Evolutionary conservation across 768 basidiomycete genomes (phyloP).

Genomic region (Hypholoma sublateritium): DNA sequence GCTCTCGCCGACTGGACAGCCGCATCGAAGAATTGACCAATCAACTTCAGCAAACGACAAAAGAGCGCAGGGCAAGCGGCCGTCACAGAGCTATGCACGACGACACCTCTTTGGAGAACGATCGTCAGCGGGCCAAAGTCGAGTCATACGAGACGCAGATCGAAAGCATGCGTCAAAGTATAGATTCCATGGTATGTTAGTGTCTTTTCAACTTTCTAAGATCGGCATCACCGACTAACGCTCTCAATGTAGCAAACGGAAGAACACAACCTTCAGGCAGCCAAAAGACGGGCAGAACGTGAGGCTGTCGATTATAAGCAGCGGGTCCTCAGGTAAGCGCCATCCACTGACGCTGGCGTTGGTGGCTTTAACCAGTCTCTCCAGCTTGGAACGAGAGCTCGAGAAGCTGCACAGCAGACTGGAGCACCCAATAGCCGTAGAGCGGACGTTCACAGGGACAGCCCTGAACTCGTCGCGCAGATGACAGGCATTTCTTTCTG

Average conservation of each 20-base stretch:
- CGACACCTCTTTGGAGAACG: conserved; percentile 54
- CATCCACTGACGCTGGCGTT: not conserved
- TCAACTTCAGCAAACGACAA: conserved; percentile 53
- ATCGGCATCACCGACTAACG: conserved; percentile 8
- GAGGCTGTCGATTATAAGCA: conserved; percentile 77
- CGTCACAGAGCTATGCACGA: conserved; percentile 47
- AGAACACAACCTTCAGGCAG: conserved; percentile 64
- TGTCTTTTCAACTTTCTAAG: not conserved
- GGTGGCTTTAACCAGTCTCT: not conserved
- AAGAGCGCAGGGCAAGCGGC: conserved; percentile 46
- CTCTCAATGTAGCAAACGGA: conserved; percentile 56
- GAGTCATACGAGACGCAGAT: conserved; percentile 65
- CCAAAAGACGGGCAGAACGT: conserved; percentile 74
- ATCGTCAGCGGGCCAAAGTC: conserved; percentile 57
- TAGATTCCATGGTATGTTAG: conserved; percentile 60
- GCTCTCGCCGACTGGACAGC: conserved; percentile 61
- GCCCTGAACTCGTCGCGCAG: conserved; percentile 8
- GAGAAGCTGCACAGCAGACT: conserved; percentile 25
- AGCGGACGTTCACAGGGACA: conserved; percentile 13
- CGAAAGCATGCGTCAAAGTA: conserved; percentile 49
- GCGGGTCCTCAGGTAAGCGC: conserved; percentile 60
- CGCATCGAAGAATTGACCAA: conserved; percentile 72
- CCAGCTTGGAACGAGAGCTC: conserved; percentile 27
- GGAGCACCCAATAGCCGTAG: conserved; percentile 16
- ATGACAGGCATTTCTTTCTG: conserved; percentile 6